Evolutionary conservation across 2,329 filamentous ascomycete genomes (phyloP), one percentile per base, ranked within the genome.

Genomic region (Monosporascus ibericus): DNA sequence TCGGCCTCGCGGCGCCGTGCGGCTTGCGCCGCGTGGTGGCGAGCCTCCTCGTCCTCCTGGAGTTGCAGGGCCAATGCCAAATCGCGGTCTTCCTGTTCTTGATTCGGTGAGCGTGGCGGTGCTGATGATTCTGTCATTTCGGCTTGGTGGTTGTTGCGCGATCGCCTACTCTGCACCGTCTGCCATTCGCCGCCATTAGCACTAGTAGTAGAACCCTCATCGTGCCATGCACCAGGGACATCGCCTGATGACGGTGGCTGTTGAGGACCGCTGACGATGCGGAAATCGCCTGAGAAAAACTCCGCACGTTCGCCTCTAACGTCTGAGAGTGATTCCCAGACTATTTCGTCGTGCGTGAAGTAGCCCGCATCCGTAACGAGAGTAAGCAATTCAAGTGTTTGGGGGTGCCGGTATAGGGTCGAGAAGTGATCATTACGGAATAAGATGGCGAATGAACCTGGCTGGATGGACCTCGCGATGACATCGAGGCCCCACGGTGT

Each of bases 381-480:
- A 0, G 88, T 90, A 57, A 92, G 81, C 1, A 97, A 77, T 58
- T 88, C 80, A 40, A 83, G 77, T 0, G 86, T 90, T 44, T 85
- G 75, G 0, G 92, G 90, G 61, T 97, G 90, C 55, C 92, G 90
- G 70, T 95, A 96, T 0, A 99, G 70, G 0, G 92, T 97, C 42
- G 90, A 91, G 65, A 99, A 99, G 67, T 99, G 94, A 65, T 99
- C 92, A 63, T 99, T 99, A 25, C 94, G 84, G 74, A 99, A 99
- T 1, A 99, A 72, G 48, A 99, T 97, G 0, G 90, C 90, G 56
- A 96, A 82, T 1, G 87, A 84, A 2, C 91, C 92, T 1, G 90
- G 86, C 14, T 80, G 74, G 52, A 96, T 78, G 6, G 80, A 84
- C 48, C 82, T 81, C 1, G 79, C 79, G 39, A 97, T 85, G 1